Percentiles rank a stretch among this genome's conserved stretches.
phyloP scores from a whole-genome alignment of 1,284 basidiomycete species.

The Lentinula novae-zelandiae region DNA sequence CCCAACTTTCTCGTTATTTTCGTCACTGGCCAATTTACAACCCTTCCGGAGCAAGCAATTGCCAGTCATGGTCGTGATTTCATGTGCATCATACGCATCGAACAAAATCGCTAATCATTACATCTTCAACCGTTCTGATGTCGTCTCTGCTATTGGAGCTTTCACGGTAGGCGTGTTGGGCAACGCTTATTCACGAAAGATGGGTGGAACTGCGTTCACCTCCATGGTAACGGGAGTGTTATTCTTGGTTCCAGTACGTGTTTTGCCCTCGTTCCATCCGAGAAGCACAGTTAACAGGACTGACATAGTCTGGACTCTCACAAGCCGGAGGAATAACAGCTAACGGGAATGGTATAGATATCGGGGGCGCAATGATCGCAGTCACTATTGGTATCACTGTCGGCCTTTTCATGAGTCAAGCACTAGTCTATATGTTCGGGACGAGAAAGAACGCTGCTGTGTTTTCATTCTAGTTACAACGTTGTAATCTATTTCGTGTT shows the following conservation, averaged over 20 bases:
- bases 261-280: background rate
- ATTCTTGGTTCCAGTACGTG: slow-evolving; percentile 76
- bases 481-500: background rate
- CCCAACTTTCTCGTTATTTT: slow-evolving; percentile 73
- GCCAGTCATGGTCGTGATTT: slow-evolving; percentile 83
- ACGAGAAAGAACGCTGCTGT: slow-evolving; percentile 78
- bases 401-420: slow-evolving; percentile 85
- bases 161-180: slow-evolving; percentile 82
- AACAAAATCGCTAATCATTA: slow-evolving; percentile 81
- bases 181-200: slow-evolving; percentile 79
- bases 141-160: slow-evolving; percentile 84
- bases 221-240: slow-evolving; percentile 86
- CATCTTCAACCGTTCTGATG: slow-evolving; percentile 82
- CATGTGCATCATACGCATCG: slow-evolving; percentile 72
- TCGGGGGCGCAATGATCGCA: slow-evolving; percentile 81
- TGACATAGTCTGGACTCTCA: slow-evolving; percentile 72
- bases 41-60: slow-evolving; percentile 69
- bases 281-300: background rate
- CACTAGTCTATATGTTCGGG: slow-evolving; percentile 84
- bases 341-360: slow-evolving; percentile 68
- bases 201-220: slow-evolving; percentile 88
- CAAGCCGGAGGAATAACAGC: slow-evolving; percentile 79
- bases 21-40: slow-evolving; percentile 76
- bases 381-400: slow-evolving; percentile 90
- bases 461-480: slow-evolving; percentile 60